Evolutionary conservation across 73 alveolate species (phyloP).

Genomic region (Tetrahymena elliotti): DNA sequence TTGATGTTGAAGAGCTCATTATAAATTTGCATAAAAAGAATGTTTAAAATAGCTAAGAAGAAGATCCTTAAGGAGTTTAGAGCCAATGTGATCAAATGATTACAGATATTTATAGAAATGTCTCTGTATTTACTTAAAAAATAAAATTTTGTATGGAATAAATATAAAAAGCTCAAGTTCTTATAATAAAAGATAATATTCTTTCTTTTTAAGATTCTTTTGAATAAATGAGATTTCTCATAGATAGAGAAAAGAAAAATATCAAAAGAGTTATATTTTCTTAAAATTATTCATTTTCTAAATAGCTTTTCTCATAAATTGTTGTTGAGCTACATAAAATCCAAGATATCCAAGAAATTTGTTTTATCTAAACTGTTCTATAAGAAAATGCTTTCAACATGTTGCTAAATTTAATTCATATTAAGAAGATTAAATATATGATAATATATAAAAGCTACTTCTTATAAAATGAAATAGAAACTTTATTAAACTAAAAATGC

Average conservation of each 20-base stretch:
- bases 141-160: neutral
- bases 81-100: neutral
- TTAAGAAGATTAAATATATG: neutral
- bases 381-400: neutral
- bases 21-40: neutral
- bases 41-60: neutral
- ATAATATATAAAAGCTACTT: neutral
- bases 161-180: neutral
- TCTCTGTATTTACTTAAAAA: neutral
- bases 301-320: neutral
- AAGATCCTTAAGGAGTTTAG: neutral
- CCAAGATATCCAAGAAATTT: neutral
- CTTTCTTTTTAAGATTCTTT: neutral
- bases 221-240: neutral
- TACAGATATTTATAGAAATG: neutral
- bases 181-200: neutral
- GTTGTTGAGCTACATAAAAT: neutral
- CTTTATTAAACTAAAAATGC: neutral
- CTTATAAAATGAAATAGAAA: neutral
- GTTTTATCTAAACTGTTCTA: neutral
- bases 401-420: neutral
- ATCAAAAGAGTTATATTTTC: neutral
- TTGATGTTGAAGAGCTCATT: neutral
- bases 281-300: neutral
- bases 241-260: neutral